Evolutionary conservation across 805 yeast species (phyloP).

Genomic region (Zygosaccharomyces bisporus): DNA sequence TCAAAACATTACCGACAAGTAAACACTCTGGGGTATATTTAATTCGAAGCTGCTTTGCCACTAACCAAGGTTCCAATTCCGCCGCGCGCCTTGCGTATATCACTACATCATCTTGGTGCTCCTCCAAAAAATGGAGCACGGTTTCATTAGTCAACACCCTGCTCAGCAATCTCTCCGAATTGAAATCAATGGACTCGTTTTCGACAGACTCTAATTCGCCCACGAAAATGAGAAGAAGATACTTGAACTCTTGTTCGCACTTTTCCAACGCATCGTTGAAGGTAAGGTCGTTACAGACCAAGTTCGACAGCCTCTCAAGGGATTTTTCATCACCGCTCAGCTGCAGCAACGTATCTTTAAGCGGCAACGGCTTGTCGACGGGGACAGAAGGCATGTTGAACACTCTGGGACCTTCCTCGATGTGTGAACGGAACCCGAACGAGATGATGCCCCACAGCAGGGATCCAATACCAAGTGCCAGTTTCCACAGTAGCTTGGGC

Average conservation of each 20-base stretch:
- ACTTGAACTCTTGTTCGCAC: conserved; percentile 43
- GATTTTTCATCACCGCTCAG: conserved; percentile 11
- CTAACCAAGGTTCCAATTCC: conserved; percentile 62
- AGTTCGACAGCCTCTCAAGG: conserved; percentile 11
- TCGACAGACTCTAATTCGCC: conserved; percentile 37
- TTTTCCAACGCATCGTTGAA: conserved; percentile 43
- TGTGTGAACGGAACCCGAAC: conserved; percentile 20
- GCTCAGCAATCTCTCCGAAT: conserved; percentile 42
- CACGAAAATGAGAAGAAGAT: conserved; percentile 52
- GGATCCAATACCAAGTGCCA: conserved; percentile 22
- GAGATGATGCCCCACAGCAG: conserved; percentile 23
- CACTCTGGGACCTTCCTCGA: conserved; percentile 11
- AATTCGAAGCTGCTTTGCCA: conserved; percentile 53
- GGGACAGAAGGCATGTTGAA: conserved; percentile 25
- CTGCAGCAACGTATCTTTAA: conserved; percentile 12
- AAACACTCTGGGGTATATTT: conserved; percentile 53
- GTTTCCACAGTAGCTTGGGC: conserved; percentile 44
- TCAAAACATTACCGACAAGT: conserved; percentile 53
- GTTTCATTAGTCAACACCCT: conserved; percentile 44
- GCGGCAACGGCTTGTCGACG: conserved; percentile 12
- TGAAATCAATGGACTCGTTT: conserved; percentile 17
- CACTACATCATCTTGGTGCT: conserved; percentile 42
- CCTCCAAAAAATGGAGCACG: conserved; percentile 39
- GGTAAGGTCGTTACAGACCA: conserved; percentile 20
- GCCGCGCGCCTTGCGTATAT: conserved; percentile 63